Conservation (phyloP, 768 basidiomycete species). For the Floccularia luteovirens region DNA sequence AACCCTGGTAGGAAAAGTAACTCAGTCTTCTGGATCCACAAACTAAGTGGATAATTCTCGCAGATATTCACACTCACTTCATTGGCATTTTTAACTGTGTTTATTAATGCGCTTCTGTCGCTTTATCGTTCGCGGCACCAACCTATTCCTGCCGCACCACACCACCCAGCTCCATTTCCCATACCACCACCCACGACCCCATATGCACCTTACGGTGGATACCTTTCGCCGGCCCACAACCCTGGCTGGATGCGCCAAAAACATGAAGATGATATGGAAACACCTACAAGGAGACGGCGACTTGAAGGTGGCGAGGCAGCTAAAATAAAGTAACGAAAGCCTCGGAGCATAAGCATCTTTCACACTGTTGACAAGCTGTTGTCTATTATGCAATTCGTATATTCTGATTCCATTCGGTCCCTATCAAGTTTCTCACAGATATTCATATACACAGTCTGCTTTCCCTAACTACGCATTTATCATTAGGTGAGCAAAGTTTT, state of each 20-base stretch:
- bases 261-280: conserved; percentile 34
- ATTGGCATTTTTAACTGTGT: conserved; percentile 67
- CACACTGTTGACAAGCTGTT: not conserved
- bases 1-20: conserved; percentile 62
- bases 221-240: conserved; percentile 42
- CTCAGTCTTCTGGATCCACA: not conserved
- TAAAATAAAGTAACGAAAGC: conserved; percentile 44
- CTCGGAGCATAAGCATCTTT: conserved; percentile 8
- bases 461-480: conserved; percentile 2
- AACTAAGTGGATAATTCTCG: conserved; percentile 7
- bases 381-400: too few species aligned
- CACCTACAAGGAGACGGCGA: conserved; percentile 43
- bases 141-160: conserved; percentile 25
- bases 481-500: conserved; percentile 10
- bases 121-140: conserved; percentile 67
- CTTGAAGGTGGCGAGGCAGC: conserved; percentile 46
- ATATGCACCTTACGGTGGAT: conserved; percentile 37
- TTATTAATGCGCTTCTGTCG: conserved; percentile 74
- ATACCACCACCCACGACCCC: conserved; percentile 28
- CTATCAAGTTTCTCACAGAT: not conserved
- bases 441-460: not conserved
- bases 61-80: conserved; percentile 74
- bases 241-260: conserved; percentile 36
- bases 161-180: conserved; percentile 29
- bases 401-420: not conserved